A percentile compares a stretch with the other conserved stretches of the same genome.
Evolutionary conservation across 1,139 yeast species (phyloP).

Genomic region (Tardiomyces blankii): DNA sequence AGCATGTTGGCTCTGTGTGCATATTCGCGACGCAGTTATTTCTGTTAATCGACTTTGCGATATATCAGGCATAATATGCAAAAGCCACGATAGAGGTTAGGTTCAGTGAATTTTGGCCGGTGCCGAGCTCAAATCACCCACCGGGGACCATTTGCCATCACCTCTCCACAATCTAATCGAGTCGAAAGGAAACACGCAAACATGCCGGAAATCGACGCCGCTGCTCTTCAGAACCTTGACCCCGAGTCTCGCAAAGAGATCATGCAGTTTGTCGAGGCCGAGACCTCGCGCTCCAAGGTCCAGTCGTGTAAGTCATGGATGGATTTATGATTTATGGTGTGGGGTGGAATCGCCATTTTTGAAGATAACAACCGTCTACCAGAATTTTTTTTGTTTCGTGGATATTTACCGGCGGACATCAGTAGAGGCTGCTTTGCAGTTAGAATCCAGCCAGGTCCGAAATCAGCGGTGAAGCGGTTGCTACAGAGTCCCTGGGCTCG

Average conservation of each 20-base stretch:
- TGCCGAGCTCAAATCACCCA: not conserved
- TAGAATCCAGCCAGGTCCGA: too few relatives aligned
- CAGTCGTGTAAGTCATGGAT: constrained; percentile 34
- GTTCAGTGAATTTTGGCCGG: not conserved
- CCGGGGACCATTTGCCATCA: not conserved
- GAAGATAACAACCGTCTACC: too few relatives aligned
- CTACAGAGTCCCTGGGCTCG: too few relatives aligned
- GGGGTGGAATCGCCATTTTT: too few relatives aligned
- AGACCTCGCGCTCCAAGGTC: constrained; percentile 79
- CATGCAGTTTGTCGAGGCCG: constrained; percentile 64
- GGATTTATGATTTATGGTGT: too few relatives aligned
- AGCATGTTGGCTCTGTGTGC: not conserved
- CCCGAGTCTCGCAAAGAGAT: constrained; percentile 66
- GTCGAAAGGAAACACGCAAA: not conserved
- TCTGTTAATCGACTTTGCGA: too few relatives aligned
- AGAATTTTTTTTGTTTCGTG: too few relatives aligned
- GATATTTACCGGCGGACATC: too few relatives aligned
- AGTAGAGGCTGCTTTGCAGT: too few relatives aligned
- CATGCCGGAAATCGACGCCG: constrained; percentile 52
- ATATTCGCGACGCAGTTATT: too few relatives aligned
- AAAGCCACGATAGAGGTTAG: not conserved
- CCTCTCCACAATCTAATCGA: too few relatives aligned
- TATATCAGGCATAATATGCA: not conserved
- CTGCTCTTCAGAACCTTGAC: constrained; percentile 54
- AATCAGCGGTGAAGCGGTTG: too few relatives aligned